phyloP scores from a whole-genome alignment of 495 filamentous ascomycete genomes.

The Apodospora peruviana region DNA sequence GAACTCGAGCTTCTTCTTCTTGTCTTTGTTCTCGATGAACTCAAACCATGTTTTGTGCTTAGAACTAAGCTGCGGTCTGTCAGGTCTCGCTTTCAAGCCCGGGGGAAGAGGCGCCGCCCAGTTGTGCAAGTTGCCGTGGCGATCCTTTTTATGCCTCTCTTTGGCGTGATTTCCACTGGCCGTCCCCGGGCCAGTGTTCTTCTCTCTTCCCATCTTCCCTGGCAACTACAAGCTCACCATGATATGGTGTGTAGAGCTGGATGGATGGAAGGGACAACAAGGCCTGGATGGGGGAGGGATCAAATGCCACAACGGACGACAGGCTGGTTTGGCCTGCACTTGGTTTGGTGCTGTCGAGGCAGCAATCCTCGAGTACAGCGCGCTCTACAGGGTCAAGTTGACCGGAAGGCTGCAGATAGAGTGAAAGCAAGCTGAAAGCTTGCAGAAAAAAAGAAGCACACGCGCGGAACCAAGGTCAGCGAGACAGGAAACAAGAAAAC shows the following conservation, averaged over 20 bases:
- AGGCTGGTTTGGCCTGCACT: not conserved
- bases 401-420: not conserved
- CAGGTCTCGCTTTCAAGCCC: conserved; percentile 22
- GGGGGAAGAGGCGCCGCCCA: conserved; percentile 27
- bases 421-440: conserved; percentile 5
- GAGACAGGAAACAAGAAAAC: not conserved
- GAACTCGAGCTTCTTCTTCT: conserved; percentile 51
- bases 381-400: no score
- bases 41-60: conserved; percentile 51
- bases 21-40: conserved; percentile 49
- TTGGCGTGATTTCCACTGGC: conserved; percentile 25
- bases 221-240: conserved; percentile 8
- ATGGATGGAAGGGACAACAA: not conserved
- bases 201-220: conserved; percentile 26
- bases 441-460: conserved; percentile 4
- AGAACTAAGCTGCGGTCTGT: conserved; percentile 29
- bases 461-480: not conserved
- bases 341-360: no score
- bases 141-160: conserved; percentile 26
- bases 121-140: conserved; percentile 20
- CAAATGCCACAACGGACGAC: conserved; percentile 1
- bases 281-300: not conserved
- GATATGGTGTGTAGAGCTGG: not conserved
- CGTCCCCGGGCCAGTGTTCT: conserved; percentile 16
- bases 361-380: no score